Base-by-base conservation (phyloP, 148 eudicot species). In the Suaeda aralocaspica region DNA sequence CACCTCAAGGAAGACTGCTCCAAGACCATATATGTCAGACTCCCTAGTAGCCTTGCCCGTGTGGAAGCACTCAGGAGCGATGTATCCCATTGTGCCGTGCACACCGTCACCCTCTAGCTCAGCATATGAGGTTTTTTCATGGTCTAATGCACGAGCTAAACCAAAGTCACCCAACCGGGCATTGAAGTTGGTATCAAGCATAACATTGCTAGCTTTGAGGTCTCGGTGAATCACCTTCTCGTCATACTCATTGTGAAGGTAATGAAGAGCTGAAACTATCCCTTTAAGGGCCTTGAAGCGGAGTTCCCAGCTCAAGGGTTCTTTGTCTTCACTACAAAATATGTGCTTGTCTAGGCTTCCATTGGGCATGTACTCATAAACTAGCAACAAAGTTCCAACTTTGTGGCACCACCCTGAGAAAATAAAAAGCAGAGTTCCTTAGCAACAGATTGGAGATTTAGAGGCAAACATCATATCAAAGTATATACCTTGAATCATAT, bases 111-210 rank as follows among this genome's bases (percentile, higher is more conserved):
- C 92, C 64, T 84, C 96, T 12, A 86, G 79, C 77, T 92, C 98
- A 0, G 85, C 82, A 59, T 84, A 87, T 0, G 89, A 85, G 57
- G 89, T 83, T 39, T 83, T 87, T 34, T 85, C 89, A 19, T 79
- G 84, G 73, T 90, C 98, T 4, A 92, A 62, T 59, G 94, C 94
- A 0, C 96, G 86, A 10, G 96, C 98, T 7, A 92, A 74, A 41
- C 98, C 96, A 34, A 92, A 92, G 74, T 92, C 98, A 12, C 98
- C 98, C 0, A 90, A 78, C 0, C 87, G 89, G 3, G 96, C 92
- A n/a, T 87, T 87, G 83, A 86, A 92, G 80, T 83, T 68, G 45
- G 76, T 26, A 67, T 92, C 98, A 0, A 92, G 92, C 90, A 90
- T 85, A 64, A 92, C 82, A 77, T 92, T 93, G 80, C 92, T 93